Evolutionary conservation across 306 rosid genomes (phyloP).

Genomic region (cucumber (Cucumis sativus)): DNA sequence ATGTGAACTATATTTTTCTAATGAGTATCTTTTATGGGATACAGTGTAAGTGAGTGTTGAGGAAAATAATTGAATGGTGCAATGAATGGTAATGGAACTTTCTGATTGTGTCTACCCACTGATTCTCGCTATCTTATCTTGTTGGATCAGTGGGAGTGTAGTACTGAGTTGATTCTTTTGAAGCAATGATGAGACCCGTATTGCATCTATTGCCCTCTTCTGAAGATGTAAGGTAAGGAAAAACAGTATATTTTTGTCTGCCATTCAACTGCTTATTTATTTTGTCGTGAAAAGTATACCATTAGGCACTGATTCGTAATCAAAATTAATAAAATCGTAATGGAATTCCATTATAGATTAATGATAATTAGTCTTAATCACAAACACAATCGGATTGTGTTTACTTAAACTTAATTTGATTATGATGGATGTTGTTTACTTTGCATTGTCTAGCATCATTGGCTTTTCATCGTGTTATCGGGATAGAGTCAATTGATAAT

Average conservation of each 20-base stretch:
- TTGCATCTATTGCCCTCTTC: neutral
- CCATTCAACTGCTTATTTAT: neutral
- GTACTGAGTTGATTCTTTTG: neutral
- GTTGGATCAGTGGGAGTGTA: neutral
- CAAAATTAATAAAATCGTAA: no score
- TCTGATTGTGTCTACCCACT: neutral
- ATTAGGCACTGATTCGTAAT: no score
- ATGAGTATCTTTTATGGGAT: no score
- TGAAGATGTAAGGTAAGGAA: neutral
- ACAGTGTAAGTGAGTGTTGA: neutral
- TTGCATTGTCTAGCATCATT: no score
- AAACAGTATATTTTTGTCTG: constrained; percentile 2
- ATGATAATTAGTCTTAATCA: no score
- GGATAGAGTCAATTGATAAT: no score
- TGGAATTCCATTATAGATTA: no score
- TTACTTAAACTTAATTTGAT: no score
- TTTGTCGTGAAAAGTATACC: neutral
- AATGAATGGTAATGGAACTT: neutral
- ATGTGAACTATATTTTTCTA: neutral
- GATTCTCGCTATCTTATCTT: constrained; percentile 1
- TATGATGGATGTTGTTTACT: no score
- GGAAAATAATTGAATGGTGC: neutral
- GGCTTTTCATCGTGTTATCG: no score
- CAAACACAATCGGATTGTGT: no score
- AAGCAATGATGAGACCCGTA: constrained; percentile 1